A percentile compares a stretch with the other conserved stretches of the same genome.
These are phyloP conservation scores for Coleophoma crateriformis DNA, from an alignment of 2,329 filamentous ascomycete genomes.

Conservation along the genomic window DNA sequence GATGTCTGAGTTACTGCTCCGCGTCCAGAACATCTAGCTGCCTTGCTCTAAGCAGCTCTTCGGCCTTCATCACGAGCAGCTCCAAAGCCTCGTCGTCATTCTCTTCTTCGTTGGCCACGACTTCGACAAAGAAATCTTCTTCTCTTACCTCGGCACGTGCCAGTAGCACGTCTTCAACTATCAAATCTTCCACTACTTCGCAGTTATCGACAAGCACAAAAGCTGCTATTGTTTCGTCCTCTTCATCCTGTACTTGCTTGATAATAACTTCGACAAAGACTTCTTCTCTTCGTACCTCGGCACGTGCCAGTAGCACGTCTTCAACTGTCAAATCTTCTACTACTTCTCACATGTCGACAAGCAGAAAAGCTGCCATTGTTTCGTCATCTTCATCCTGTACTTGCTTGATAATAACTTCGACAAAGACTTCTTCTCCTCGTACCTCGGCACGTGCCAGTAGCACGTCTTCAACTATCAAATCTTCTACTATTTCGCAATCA, in stretches of 20 bases:
- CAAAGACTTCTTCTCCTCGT: neutral
- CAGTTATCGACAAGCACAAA: neutral
- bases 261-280: too few species aligned
- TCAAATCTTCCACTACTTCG: neutral
- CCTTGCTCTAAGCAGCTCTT: neutral
- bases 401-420: too few species aligned
- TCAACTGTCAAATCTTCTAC: neutral
- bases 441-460: neutral
- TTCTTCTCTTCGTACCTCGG: neutral
- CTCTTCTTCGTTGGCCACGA: neutral
- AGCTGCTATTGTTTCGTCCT: neutral
- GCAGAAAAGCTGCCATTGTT: neutral
- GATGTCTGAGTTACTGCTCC: constrained; percentile 1
- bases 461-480: neutral
- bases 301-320: neutral
- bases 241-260: neutral
- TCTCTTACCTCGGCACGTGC: neutral
- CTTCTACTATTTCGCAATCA: neutral
- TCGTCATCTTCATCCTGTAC: neutral
- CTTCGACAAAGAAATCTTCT: neutral
- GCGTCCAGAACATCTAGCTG: neutral
- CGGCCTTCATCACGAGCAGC: neutral
- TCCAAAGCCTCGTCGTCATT: neutral
- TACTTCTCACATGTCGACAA: neutral
- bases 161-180: neutral